Conservation (phyloP, 2,329 filamentous ascomycete species). For the Cladosporium halotolerans region DNA sequence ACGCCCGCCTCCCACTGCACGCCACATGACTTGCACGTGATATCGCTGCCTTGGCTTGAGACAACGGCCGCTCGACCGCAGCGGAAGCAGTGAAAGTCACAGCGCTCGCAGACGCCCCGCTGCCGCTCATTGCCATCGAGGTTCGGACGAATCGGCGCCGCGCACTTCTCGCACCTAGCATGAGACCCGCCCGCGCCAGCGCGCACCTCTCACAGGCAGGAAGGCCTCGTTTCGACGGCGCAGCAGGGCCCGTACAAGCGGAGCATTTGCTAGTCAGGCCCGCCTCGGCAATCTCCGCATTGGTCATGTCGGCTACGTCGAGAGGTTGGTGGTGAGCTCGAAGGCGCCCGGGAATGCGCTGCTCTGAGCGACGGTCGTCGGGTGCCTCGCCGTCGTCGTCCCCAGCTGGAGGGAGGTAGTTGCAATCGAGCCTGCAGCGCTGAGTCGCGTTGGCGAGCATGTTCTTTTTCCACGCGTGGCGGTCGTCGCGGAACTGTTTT, state of each 20-base stretch:
- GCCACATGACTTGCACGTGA: constrained; percentile 30
- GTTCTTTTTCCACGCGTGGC: neutral
- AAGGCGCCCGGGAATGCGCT: constrained; percentile 38
- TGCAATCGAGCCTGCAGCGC: constrained; percentile 26
- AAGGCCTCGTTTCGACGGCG: neutral
- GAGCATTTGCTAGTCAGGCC: constrained; percentile 31
- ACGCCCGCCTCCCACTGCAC: constrained; percentile 33
- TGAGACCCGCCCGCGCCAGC: constrained; percentile 8
- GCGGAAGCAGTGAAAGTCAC: constrained; percentile 37
- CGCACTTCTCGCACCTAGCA: constrained; percentile 13
- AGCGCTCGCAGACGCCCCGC: constrained; percentile 34
- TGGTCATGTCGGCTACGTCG: constrained; percentile 13
- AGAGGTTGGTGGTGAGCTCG: constrained; percentile 13
- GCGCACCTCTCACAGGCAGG: constrained; percentile 13
- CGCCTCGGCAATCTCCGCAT: constrained; percentile 13
- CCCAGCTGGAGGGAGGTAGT: constrained; percentile 28
- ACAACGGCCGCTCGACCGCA: constrained; percentile 28
- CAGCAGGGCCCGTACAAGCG: constrained; percentile 28
- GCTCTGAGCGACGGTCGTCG: constrained; percentile 34
- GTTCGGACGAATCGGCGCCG: constrained; percentile 17
- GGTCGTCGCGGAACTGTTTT: neutral
- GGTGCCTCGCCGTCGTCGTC: constrained; percentile 30
- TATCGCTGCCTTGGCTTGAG: constrained; percentile 11
- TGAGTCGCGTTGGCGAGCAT: neutral
- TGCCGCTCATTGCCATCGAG: neutral